Conservation (phyloP, 257 asterid genomes). For the Capsicum baccatum region DNA sequence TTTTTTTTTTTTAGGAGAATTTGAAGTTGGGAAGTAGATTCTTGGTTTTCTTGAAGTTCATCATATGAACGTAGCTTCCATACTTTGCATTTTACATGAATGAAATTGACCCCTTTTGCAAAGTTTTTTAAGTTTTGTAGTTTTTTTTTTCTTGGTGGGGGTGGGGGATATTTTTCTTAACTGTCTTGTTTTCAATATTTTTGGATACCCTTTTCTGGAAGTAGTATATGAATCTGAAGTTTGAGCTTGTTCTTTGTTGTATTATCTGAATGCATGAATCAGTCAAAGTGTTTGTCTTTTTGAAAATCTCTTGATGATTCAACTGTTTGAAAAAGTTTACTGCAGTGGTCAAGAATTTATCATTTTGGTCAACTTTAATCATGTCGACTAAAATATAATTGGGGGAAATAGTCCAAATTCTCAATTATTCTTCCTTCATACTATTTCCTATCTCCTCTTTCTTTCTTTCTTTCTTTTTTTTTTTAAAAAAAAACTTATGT, state of each 20-base stretch:
- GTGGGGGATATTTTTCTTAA: neutral
- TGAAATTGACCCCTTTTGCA: neutral
- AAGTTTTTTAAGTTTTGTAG: neutral
- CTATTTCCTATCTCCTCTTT: neutral
- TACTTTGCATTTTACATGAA: neutral
- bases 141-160: neutral
- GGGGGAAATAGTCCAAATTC: neutral
- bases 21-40: neutral
- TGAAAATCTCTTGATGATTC: constrained; percentile 19
- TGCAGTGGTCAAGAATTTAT: constrained; percentile 4
- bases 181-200: neutral
- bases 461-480: no score
- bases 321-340: neutral
- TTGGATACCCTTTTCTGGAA: neutral
- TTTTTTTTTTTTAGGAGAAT: constrained; percentile 3
- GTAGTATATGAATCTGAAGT: constrained; percentile 5
- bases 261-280: neutral
- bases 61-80: neutral
- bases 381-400: neutral
- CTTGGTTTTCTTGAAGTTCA: constrained; percentile 9
- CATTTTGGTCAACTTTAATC: constrained; percentile 15
- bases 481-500: no score
- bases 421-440: neutral
- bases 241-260: neutral
- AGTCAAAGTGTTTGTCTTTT: neutral